phyloP scores from a whole-genome alignment of 75 land plant genomes.

The Pseudotsuga menziesii region DNA sequence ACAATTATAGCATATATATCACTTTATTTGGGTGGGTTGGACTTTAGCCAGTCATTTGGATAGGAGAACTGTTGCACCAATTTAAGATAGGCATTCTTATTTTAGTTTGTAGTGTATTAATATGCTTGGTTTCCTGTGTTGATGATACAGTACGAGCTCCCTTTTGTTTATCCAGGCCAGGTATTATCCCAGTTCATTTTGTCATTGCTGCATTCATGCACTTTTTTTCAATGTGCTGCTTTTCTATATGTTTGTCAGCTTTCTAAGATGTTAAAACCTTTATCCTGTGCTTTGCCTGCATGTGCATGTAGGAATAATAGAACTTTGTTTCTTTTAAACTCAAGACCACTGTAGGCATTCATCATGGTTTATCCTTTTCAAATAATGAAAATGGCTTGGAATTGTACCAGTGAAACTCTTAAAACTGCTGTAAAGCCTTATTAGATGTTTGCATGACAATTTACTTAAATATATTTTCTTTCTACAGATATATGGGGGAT shows the following conservation, averaged over 20 bases:
- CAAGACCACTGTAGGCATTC: neutral
- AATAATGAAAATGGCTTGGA: neutral
- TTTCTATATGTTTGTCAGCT: slow-evolving; percentile 3
- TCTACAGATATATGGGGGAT: slow-evolving; percentile 75
- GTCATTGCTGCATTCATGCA: neutral
- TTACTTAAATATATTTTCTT: slow-evolving; percentile 10
- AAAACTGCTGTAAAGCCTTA: neutral
- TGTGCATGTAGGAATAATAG: neutral
- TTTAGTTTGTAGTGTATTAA: neutral
- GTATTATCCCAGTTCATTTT: slow-evolving; percentile 25
- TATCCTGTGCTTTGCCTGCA: neutral
- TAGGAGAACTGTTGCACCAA: neutral
- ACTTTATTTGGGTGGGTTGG: neutral
- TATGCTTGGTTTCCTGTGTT: slow-evolving; percentile 7
- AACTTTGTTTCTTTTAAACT: neutral
- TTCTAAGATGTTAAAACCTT: neutral
- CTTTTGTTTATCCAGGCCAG: slow-evolving; percentile 95
- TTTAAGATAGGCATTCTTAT: neutral
- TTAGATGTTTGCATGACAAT: neutral
- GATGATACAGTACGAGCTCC: slow-evolving; percentile 90
- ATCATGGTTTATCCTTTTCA: neutral
- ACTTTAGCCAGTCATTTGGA: neutral
- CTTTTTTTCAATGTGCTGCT: neutral
- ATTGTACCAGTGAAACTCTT: neutral
- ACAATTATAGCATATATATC: neutral